Percentiles rank a stretch among this genome's conserved stretches.
Evolutionary conservation across 345 rosid genomes (phyloP).

Genomic region (Moricandia arvensis): DNA sequence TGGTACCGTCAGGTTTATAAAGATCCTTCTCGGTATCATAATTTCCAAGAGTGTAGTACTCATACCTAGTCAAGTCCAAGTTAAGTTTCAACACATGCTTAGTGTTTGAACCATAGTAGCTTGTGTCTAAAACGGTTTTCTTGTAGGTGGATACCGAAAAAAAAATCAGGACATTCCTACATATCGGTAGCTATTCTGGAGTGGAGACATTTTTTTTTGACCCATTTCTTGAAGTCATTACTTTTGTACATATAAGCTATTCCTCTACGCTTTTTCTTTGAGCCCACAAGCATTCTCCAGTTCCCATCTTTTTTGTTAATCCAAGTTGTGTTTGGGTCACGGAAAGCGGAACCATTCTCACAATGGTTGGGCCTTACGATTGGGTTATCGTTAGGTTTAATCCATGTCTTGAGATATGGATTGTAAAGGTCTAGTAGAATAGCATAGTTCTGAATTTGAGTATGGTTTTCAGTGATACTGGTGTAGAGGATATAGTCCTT

Average conservation of each 20-base stretch:
- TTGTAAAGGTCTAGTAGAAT: slow-evolving; percentile 65
- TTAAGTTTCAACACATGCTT: slow-evolving; percentile 72
- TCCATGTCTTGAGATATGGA: slow-evolving; percentile 71
- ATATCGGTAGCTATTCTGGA: slow-evolving; percentile 37
- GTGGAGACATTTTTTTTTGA: slow-evolving; percentile 62
- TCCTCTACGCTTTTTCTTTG: too few species aligned
- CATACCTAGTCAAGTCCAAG: slow-evolving; percentile 60
- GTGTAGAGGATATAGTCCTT: slow-evolving; percentile 73
- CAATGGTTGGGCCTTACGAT: slow-evolving; percentile 40
- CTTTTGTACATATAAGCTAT: too few species aligned
- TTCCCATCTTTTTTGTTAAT: too few species aligned
- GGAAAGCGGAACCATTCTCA: slow-evolving; percentile 68
- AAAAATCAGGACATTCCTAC: too few species aligned
- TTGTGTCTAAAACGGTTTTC: slow-evolving; percentile 58
- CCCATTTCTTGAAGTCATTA: too few species aligned
- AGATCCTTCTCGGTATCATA: slow-evolving; percentile 45
- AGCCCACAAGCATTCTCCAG: too few species aligned
- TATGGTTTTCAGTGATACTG: slow-evolving; percentile 48
- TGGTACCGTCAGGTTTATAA: slow-evolving; percentile 51
- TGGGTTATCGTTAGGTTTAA: slow-evolving; percentile 72
- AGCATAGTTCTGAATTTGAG: slow-evolving; percentile 72
- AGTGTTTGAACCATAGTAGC: slow-evolving; percentile 34
- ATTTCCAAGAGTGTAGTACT: slow-evolving; percentile 68
- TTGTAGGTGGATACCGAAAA: slow-evolving; percentile 56
- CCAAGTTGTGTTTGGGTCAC: slow-evolving; percentile 95